Base-by-base conservation (phyloP, 1,284 basidiomycete species). In the Trametes polyzona region DNA sequence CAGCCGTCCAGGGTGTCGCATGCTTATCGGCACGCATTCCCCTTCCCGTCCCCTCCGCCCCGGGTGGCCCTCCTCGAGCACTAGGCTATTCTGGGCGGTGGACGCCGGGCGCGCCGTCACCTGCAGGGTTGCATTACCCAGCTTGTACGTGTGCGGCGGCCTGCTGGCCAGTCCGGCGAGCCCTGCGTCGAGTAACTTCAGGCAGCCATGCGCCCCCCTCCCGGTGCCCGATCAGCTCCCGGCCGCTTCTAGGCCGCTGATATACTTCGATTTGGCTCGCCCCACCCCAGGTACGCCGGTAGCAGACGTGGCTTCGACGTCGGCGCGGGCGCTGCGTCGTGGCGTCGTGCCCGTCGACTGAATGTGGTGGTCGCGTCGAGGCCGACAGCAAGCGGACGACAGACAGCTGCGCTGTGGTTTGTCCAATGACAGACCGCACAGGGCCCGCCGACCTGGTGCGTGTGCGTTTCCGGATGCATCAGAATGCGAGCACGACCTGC, bases 21-120 rank as follows among this genome's bases (percentile, higher is more conserved):
- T 61, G 60, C 60, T 62, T 62, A 62, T 62, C 61, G 55, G 52
- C 47, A 39, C 40, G 30, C 33, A n/a, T n/a, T n/a, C n/a, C n/a
- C n/a, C n/a, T n/a, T n/a, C n/a, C n/a, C n/a, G n/a, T n/a, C n/a
- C n/a, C 30, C 49, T 41, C 39, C 48, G 42, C 33, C 49, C 42
- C 57, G 43, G 43, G 47, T 40, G 51, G 46, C 43, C 24, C 35
- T 14, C n/a, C n/a, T n/a, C n/a, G n/a, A n/a, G n/a, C n/a, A 48
- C 52, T n/a, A 41, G 19, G 47, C 60, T 59, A 62, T 59, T 58
- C 46, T 43, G 29, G 42, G 54, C 14, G 42, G 17, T 50, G 58
- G 57, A 55, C 55, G 57, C 52, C 42, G 55, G 24, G 30, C n/a
- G 32, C 42, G 24, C 26, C 40, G 61, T 59, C 61, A 62, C 52